Base-by-base conservation (phyloP, 164 flowering plant genomes). In the Annona cherimola region DNA sequence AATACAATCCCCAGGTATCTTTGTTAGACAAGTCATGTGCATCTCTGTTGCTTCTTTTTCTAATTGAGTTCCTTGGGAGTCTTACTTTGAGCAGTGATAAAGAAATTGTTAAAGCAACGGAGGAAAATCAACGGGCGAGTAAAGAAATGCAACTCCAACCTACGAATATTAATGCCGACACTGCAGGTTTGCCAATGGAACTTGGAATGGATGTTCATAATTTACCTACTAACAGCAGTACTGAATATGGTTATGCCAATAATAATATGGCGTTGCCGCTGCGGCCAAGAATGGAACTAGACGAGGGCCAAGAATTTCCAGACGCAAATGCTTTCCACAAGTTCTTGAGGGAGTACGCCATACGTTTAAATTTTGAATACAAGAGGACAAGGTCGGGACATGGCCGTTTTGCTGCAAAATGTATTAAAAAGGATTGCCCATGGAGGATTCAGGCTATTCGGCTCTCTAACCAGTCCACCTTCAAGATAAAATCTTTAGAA, bases 391-490 rank as follows among this genome's bases (percentile, higher is more conserved):
- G 60, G 42, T 5, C 11, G 26, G 70, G 39, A 5, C 16, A 3
- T 2, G 1, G 44, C 14, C 61, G 44, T 7, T n/a, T 68, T 46
- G 12, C 35, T 5, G 59, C n/a, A 8, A 35, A 9, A 20, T 68
- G 70, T 19, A 19, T 46, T 20, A 26, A 45, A 3, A 20, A 68
- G 45, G 60, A n/a, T 16, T 68, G 70, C 12, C 12, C 42, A 26
- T 68, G 70, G 70, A 41, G n/a, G 42, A 68, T 68, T 19, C 42
- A 68, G 26, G 70, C 70, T 19, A 45, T 42, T 46, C 26, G 46
- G 61, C 14, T 46, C 26, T 60, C 59, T 9, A 43, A 4, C 2
- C 11, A 9, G 41, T 8, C n/a, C 2, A 67, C 40, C 5, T 67
- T 43, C 54, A 11, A 39, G 19, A 68, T 68, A 45, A 12, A 35